These are phyloP conservation scores for Saccharomyces hybrid DNA, from an alignment of 1,139 yeast species.

Conservation along the genomic window DNA sequence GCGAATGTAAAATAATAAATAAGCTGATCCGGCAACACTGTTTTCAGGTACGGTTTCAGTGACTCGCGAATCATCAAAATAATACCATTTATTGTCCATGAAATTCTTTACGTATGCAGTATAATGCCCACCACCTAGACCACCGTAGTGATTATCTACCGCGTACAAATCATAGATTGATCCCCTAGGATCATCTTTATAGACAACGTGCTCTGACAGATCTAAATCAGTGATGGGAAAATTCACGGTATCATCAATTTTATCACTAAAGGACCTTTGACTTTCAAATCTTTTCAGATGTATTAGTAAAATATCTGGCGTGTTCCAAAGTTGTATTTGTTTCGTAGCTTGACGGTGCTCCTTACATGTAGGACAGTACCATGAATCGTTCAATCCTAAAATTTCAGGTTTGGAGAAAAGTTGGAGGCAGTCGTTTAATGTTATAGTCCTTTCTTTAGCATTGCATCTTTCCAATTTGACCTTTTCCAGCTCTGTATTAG, in stretches of 20 bases:
- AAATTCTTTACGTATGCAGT: conserved; percentile 83
- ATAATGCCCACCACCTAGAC: conserved; percentile 96
- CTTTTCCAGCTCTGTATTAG: conserved; percentile 47
- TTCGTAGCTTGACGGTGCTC: conserved; percentile 89
- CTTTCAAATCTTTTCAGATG: conserved; percentile 88
- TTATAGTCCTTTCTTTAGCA: conserved; percentile 45
- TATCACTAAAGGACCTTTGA: conserved; percentile 79
- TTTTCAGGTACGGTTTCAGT: conserved; percentile 51
- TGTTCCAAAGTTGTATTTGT: conserved; percentile 82
- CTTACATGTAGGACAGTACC: conserved; percentile 90
- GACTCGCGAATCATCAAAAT: conserved; percentile 82
- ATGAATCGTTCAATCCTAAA: conserved; percentile 79
- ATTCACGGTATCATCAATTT: conserved; percentile 74
- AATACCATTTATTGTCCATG: conserved; percentile 75
- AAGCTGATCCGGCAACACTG: conserved; percentile 75
- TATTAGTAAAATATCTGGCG: conserved; percentile 82
- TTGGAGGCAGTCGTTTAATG: conserved; percentile 66
- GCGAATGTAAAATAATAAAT: conserved; percentile 73
- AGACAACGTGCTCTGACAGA: conserved; percentile 48
- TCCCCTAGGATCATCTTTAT: conserved; percentile 34
- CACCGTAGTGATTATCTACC: conserved; percentile 93
- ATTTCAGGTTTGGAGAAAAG: conserved; percentile 77
- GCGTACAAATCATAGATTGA: conserved; percentile 75
- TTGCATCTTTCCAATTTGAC: conserved; percentile 36
- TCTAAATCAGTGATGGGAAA: conserved; percentile 85